Evolutionary conservation across 2,329 filamentous ascomycete genomes (phyloP), one percentile per base, ranked within the genome.

Genomic region (Blumeria hordei): DNA sequence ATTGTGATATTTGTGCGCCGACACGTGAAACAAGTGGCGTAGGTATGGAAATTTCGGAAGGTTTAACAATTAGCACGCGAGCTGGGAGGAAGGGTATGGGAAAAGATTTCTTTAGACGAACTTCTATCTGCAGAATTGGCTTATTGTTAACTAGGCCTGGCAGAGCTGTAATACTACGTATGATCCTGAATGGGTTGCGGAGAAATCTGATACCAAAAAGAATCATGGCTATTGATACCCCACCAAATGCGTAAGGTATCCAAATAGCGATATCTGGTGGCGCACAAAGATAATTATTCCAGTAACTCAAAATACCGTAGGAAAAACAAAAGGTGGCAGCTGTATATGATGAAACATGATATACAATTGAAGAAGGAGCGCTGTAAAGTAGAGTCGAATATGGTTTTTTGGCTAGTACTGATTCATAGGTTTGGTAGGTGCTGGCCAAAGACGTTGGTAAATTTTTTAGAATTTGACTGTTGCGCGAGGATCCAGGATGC

Each of bases 321-420:
- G 65, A 60, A 56, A 77, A 69, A 65, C 73, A 77, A 62, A 75
- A 74, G 21, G 71, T 57, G 1, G 74, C 74, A 32, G 76, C 73
- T 12, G 69, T 65, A 66, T 80, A 80, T 63, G 76, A 77, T 49
- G 76, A 74, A 60, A 76, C 63, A 58, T 81, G 72, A 65, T 80
- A 82, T 67, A 73, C 72, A 56, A 74, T 74, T 62, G 84, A 80
- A 0, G 78, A 78, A 12, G 78, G 77, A 1, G 75, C 74, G 61
- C 80, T 71, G 69, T 83, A 86, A 45, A 86, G 70, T 3, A 75
- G 66, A 7, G 81, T 78, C 5, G 75, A 71, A 1, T 71, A 67
- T n/a, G 71, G 63, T 58, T 76, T 75, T 56, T 70, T 69, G 12
- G 76, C 74, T 39, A 85, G 71, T 57, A 56, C 61, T n/a, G 73